A percentile compares a stretch with the other conserved stretches of the same genome.
These are phyloP conservation scores for Populus ilicifolia DNA, from an alignment of 345 rosid species.

Conservation along the genomic window DNA sequence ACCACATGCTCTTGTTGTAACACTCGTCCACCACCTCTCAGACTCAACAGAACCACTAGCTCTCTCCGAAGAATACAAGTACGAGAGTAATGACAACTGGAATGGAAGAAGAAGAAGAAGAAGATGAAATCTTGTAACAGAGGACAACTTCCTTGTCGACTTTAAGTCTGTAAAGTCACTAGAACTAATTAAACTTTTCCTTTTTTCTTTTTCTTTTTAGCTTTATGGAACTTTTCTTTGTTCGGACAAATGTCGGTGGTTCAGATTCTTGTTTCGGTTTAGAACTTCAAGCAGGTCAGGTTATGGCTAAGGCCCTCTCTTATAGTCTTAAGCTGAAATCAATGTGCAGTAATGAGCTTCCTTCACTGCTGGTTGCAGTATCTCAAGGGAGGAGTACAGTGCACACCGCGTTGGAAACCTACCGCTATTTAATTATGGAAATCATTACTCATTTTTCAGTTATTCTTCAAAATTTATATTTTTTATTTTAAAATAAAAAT, in stretches of 20 bases:
- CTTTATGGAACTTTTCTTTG: constrained; percentile 12
- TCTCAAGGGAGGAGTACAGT: not conserved
- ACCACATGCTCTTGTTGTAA: constrained; percentile 5
- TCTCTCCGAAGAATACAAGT: too few relatives aligned
- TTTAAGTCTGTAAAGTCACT: constrained; percentile 20
- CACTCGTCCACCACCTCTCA: not conserved
- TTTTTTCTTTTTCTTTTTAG: not conserved
- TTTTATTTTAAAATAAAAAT: too few relatives aligned
- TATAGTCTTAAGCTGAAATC: not conserved
- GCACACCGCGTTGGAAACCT: not conserved
- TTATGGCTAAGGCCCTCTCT: not conserved
- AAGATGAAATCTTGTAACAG: constrained; percentile 9
- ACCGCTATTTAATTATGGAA: too few relatives aligned
- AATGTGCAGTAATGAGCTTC: not conserved
- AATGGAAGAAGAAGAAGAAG: not conserved
- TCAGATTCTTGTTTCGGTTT: not conserved
- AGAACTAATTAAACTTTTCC: not conserved
- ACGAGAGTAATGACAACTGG: too few relatives aligned
- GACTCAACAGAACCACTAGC: not conserved
- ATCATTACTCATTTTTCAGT: too few relatives aligned
- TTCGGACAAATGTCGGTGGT: constrained; percentile 20
- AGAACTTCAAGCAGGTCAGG: not conserved
- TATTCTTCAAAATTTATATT: too few relatives aligned
- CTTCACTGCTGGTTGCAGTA: too few relatives aligned
- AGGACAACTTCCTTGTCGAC: not conserved